Evolutionary conservation across 1,284 basidiomycete genomes (phyloP), one percentile per base, ranked within the genome.

Genomic region (Pterula multifida): DNA sequence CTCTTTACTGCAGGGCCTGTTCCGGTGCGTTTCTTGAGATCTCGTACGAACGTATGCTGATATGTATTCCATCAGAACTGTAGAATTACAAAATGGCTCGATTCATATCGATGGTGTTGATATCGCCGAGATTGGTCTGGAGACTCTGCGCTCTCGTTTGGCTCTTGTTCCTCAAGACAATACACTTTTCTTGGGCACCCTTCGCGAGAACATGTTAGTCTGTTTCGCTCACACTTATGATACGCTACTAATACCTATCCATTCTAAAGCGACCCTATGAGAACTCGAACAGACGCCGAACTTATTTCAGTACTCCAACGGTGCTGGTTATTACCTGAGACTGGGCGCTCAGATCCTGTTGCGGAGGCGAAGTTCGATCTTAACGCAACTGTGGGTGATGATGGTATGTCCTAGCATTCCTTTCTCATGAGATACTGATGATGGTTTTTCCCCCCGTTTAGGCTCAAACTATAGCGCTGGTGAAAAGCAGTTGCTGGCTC

Each of bases 381-480:
- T 19, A 76, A 85, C 59, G 70, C 78, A 1, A 66, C 67, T n/a
- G 77, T 85, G 9, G 75, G 73, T 17, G 79, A 84, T 55, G 81
- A 84, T 65, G 81, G 78, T 71, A 47, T n/a, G 45, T 26, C 22
- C 12, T 13, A 28, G 45, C 19, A 26, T n/a, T 47, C 26, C 48
- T 26, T 12, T 19, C 35, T 21, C 23, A 24, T 13, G 45, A 6
- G 4, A 25, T 25, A 15, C 26, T 44, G 15, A 6, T 17, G 26
- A 42, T 15, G 42, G 39, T 49, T 51, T 36, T 58, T 59, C 48
- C 55, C 49, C 55, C 39, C 45, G 11, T 45, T 26, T 49, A 78
- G 81, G 81, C 2, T 72, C 73, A 3, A 89, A 90, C 59, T 88
- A 81, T 61, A 81, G 77, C 55, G 81, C 81, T 11, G 88, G 88